Evolutionary conservation across 23 red algal species (phyloP).

Genomic region (Agarophyton chilense): DNA sequence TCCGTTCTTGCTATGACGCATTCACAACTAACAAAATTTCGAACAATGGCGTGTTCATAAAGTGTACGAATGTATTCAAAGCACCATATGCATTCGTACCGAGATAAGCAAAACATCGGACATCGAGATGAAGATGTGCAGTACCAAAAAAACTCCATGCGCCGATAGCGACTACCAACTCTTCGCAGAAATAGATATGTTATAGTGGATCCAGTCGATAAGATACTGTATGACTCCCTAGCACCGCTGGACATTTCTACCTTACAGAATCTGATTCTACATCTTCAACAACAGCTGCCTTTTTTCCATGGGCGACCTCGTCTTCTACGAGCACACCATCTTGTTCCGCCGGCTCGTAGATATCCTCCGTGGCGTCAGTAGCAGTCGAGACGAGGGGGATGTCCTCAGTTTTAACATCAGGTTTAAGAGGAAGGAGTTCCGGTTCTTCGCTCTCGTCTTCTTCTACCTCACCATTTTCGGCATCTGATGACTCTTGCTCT

Average conservation of each 20-base stretch:
- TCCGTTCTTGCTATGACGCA: neutral
- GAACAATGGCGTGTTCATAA: neutral
- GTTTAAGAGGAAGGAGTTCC: neutral
- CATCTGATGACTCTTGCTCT: neutral
- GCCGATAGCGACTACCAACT: neutral
- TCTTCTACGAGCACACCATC: neutral
- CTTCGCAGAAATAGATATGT: neutral
- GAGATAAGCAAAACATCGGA: neutral
- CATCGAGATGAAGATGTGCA: neutral
- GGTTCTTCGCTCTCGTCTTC: conserved; percentile 38
- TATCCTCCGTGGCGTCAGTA: conserved; percentile 30
- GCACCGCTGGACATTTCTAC: neutral
- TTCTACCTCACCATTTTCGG: neutral
- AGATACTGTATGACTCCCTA: neutral
- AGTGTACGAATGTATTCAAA: too few species aligned
- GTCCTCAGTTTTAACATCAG: conserved; percentile 24
- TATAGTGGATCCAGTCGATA: neutral
- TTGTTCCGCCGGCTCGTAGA: conserved; percentile 54
- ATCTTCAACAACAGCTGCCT: conserved; percentile 24
- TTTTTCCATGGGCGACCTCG: neutral
- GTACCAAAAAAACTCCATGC: conserved; percentile 13
- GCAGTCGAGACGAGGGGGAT: neutral
- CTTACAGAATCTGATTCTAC: conserved; percentile 47
- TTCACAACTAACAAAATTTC: conserved; percentile 19
- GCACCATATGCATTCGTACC: too few species aligned